Conservation (phyloP, 139 green algal genomes). For the Pleodorina starrii region DNA sequence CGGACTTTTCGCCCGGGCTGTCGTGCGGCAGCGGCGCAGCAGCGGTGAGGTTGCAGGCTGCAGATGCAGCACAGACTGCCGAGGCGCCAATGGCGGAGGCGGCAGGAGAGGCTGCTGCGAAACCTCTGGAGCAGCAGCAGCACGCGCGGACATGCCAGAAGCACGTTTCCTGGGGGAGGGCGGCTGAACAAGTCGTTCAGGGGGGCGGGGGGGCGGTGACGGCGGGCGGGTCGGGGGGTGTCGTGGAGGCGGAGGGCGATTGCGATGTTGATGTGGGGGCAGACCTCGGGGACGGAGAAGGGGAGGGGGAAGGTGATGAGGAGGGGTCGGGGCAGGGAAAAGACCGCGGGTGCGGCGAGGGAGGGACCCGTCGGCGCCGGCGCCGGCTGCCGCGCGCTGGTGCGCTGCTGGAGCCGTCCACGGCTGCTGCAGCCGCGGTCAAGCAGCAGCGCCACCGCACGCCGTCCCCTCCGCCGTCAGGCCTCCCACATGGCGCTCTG, state of each 20-base stretch:
- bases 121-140: slow-evolving; percentile 7
- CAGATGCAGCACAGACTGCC: not conserved
- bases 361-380: too few species aligned
- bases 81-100: too few species aligned
- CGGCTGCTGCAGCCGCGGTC: too few species aligned
- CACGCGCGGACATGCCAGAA: slow-evolving; percentile 9
- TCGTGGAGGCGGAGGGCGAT: not conserved
- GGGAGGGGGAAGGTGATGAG: too few species aligned
- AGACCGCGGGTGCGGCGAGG: not conserved
- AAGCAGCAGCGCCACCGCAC: too few species aligned
- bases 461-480: too few species aligned
- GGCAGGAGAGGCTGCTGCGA: not conserved
- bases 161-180: slow-evolving; percentile 19
- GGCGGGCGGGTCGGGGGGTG: not conserved
- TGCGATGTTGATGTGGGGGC: not conserved
- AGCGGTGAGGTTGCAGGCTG: not conserved
- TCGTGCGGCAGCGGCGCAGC: too few species aligned
- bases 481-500: too few species aligned
- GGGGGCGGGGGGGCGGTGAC: not conserved
- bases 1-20: not conserved
- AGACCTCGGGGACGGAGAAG: too few species aligned
- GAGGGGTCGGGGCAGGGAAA: not conserved
- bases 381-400: too few species aligned
- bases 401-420: not conserved
- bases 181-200: not conserved